Conservation (phyloP, 352 stramenopile species). For the Aphanomyces euteiches region DNA sequence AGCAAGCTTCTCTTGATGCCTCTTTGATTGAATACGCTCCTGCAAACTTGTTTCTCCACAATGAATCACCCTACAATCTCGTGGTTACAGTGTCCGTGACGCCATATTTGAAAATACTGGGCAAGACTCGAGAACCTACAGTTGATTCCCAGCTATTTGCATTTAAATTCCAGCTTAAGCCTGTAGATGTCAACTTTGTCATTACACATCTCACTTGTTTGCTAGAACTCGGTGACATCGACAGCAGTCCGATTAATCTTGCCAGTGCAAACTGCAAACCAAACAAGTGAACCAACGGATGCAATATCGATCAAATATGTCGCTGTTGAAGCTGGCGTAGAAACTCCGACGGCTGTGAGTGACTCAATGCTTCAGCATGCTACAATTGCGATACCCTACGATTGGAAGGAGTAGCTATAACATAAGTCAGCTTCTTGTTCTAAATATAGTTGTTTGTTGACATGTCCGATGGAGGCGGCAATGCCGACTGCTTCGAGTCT, state of each 20-base stretch:
- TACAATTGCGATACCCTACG: not conserved
- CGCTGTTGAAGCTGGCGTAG: not conserved
- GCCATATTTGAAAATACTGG: conserved; percentile 10
- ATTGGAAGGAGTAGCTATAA: not conserved
- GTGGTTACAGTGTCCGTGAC: conserved; percentile 46
- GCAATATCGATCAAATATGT: not conserved
- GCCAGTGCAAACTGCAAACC: not conserved
- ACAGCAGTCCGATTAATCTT: conserved; percentile 12
- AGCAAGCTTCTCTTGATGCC: not conserved
- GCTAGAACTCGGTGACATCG: conserved; percentile 24
- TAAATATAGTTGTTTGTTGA: not conserved
- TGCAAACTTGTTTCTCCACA: conserved; percentile 76
- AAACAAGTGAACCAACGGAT: not conserved
- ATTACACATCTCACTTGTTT: conserved; percentile 1
- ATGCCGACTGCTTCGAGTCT: not conserved
- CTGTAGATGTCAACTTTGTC: conserved; percentile 6
- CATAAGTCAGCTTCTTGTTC: no score
- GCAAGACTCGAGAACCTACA: conserved; percentile 12
- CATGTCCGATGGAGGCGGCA: not conserved
- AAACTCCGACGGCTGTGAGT: not conserved
- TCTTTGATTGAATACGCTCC: conserved; percentile 34
- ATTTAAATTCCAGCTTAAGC: conserved; percentile 16
- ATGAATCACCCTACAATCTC: conserved; percentile 55
- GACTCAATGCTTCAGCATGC: conserved; percentile 4
- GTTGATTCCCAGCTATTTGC: not conserved